Evolutionary conservation across 225 moss, liverwort and hornwort genomes (phyloP), one percentile per base, ranked within the genome.

Genomic region (Anthoceros angustus): DNA sequence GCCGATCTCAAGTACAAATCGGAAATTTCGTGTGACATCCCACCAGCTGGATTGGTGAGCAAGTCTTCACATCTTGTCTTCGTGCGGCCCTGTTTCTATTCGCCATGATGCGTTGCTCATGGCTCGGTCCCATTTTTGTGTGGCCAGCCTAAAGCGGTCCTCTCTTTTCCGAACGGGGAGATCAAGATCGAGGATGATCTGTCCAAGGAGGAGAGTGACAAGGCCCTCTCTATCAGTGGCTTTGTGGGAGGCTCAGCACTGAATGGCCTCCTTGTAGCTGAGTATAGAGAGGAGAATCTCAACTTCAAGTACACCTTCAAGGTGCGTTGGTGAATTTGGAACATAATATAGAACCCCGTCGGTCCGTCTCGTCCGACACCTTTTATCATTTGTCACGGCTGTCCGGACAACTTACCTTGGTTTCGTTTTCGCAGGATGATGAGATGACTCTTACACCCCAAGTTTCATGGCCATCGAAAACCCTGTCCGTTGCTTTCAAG

Each of bases 391-490:
- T 32, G 32, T 32, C 32, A 32, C 32, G 32, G 32, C 32, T 4
- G 4, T 32, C 32, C 32, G 32, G 32, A 32, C 32, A 32, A 32
- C 21, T 63, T 14, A 63, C 9, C 63, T 9, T 5, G 25, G 25
- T n/a, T 18, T 40, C 50, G 18, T 32, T 25, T 43, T 32, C 68
- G 41, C 63, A 93, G 95, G 98, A 98, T 80, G 84, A 86, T 43
- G 92, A 92, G 64, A 79, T 98, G 84, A 92, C 98, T 63, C 43
- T 98, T 79, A 77, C 76, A 9, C 98, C 92, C 9, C 81, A 87
- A 63, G 26, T 92, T 50, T 85, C 79, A n/a, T 89, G 75, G 75
- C 92, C 89, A 49, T 78, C 87, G 72, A 39, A 66, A 8, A 71
- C 80, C 63, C 72, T 86, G 68, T 67, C 85, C 60, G 65, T 98